Conservation (phyloP, 345 rosid species). For the Physaria fendleri region DNA sequence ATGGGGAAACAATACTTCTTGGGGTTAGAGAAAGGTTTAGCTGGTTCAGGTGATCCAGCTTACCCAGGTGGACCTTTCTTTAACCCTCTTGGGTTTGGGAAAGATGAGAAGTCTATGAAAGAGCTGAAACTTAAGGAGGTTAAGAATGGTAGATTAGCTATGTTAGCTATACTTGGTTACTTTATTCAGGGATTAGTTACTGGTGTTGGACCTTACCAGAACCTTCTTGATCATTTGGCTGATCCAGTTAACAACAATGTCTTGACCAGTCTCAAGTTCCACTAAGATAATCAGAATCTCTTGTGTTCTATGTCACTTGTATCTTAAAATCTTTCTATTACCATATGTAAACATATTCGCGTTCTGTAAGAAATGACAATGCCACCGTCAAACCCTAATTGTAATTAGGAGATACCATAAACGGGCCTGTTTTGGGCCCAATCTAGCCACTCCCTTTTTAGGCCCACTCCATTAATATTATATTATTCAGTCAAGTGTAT, state of each 20-base stretch:
- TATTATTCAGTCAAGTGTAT: too few relatives aligned
- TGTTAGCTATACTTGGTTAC: constrained; percentile 81
- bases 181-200: constrained; percentile 78
- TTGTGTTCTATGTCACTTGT: constrained; percentile 13
- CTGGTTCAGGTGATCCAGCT: constrained; percentile 79
- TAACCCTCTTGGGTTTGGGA: constrained; percentile 89
- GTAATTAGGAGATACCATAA: too few relatives aligned
- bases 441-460: too few relatives aligned
- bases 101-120: constrained; percentile 81
- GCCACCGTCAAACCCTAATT: too few relatives aligned
- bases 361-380: too few relatives aligned
- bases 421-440: too few relatives aligned
- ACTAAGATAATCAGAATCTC: constrained; percentile 29
- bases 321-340: not conserved
- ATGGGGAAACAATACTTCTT: constrained; percentile 92
- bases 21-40: constrained; percentile 72
- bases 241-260: constrained; percentile 94
- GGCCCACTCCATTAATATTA: too few relatives aligned
- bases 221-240: constrained; percentile 89
- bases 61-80: constrained; percentile 96
- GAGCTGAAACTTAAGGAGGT: constrained; percentile 94
- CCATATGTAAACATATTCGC: too few relatives aligned
- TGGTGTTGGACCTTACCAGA: constrained; percentile 91
- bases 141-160: constrained; percentile 89
- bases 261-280: constrained; percentile 94